Base-by-base conservation (phyloP, 345 rosid species). In the Eucalyptus marginata region DNA sequence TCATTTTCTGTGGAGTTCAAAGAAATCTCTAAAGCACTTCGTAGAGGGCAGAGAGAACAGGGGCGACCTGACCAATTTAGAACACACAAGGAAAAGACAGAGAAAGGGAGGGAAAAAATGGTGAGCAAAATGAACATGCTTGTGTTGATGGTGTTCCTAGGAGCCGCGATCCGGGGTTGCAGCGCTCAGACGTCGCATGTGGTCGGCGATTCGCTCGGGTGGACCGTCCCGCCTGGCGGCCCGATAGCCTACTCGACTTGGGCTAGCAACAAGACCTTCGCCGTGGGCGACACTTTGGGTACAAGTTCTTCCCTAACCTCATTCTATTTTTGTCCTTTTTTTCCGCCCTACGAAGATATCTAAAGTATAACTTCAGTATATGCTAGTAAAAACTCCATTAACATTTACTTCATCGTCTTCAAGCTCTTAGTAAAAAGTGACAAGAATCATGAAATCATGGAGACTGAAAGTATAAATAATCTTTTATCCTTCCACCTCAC, bases 271-370 rank as follows among this genome's bases (percentile, higher is more conserved):
- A 86, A 93, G 88, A 92, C 90, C 90, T 94, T 95, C 83, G 8
- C 4, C 18, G 92, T 91, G 29, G 95, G 94, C 6, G 96, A 95
- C 87, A 88, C 62, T 90, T 93, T 95, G 8, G 93, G 96, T 95
- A 88, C 88, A 87, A 89, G 10, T 43, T 27, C 68, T 29, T 12
- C 54, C 43, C 64, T 54, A 22, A 18, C n/a, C 3, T 62, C 27
- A 44, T 8, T 36, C 22, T 76, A 7, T 44, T 50, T 52, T 24
- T 62, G 15, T 62, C 2, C 17, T 44, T 49, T 68, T 68, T 68
- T 3, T 8, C 80, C 80, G 44, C 80, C 80, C 80, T 68, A 68
- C 43, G 9, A 16, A 31, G 80, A 17, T 3, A 4, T 9, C 1
- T 16, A 44, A 31, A 68, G 44, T 31, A 20, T 31, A 15, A 22